Evolutionary conservation across 148 eudicot species (phyloP).

Genomic region (Persicaria maculosa): DNA sequence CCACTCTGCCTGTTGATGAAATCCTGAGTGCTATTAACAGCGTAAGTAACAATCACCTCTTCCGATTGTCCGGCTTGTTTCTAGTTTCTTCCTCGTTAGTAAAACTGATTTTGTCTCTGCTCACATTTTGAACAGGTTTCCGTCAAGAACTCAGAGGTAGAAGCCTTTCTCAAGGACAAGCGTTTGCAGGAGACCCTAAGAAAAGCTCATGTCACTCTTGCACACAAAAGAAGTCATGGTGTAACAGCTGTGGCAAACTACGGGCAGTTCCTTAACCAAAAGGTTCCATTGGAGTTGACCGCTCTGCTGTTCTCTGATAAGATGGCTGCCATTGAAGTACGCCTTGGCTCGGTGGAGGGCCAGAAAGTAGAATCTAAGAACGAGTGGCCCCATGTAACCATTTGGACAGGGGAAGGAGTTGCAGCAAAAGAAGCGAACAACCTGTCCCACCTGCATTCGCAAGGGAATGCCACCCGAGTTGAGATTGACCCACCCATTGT

Average conservation of each 20-base stretch:
- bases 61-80: neutral
- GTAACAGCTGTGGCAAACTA: conserved; percentile 80
- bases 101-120: neutral
- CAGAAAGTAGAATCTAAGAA: conserved; percentile 58
- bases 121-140: conserved; percentile 36
- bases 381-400: conserved; percentile 84
- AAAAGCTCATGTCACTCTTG: conserved; percentile 80
- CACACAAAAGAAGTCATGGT: conserved; percentile 88
- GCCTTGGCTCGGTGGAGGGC: conserved; percentile 61
- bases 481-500: conserved; percentile 62
- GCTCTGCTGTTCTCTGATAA: conserved; percentile 65
- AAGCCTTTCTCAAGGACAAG: conserved; percentile 41
- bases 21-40: conserved; percentile 34
- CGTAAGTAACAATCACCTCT: conserved; percentile 33
- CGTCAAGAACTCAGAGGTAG: conserved; percentile 37
- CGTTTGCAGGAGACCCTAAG: conserved; percentile 35
- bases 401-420: conserved; percentile 74
- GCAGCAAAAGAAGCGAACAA: conserved; percentile 68
- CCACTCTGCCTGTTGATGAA: conserved; percentile 53
- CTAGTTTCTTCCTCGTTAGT: neutral
- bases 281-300: conserved; percentile 54
- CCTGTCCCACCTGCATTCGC: conserved; percentile 46
- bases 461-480: conserved; percentile 63
- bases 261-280: conserved; percentile 43
- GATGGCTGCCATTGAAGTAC: conserved; percentile 75